These are phyloP conservation scores for Hyaloraphidium curvatum DNA, from an alignment of 192 early-diverging fungal genomes.

Conservation along the genomic window DNA sequence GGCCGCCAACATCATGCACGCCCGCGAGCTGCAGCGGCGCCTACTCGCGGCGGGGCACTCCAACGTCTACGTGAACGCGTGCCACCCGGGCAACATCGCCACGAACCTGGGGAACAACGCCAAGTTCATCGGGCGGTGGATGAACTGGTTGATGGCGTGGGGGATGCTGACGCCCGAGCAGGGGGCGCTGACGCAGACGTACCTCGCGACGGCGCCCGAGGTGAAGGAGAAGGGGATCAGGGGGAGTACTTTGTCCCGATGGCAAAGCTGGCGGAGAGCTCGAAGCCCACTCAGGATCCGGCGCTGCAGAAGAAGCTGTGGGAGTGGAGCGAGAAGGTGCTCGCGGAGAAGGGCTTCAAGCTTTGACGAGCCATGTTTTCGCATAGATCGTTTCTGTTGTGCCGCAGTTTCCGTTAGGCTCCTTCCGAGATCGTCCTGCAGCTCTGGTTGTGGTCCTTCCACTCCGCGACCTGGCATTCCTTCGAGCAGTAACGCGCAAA, in stretches of 20 bases:
- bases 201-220: constrained; percentile 28
- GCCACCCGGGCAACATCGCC: constrained; percentile 25
- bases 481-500: constrained; percentile 42
- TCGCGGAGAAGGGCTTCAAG: constrained; percentile 7
- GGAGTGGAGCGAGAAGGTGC: constrained; percentile 13
- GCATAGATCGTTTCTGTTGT: too few relatives aligned
- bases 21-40: constrained; percentile 19
- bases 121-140: too few relatives aligned
- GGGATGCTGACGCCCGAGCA: constrained; percentile 13
- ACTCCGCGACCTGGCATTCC: constrained; percentile 35
- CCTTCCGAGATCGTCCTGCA: too few relatives aligned
- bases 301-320: constrained; percentile 12
- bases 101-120: too few relatives aligned
- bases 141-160: too few relatives aligned
- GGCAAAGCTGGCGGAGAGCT: not conserved
- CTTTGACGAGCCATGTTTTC: too few relatives aligned
- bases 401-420: too few relatives aligned
- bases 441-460: constrained; percentile 26
- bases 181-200: constrained; percentile 25
- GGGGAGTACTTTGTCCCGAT: constrained; percentile 23
- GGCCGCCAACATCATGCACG: constrained; percentile 32
- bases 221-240: constrained; percentile 20
- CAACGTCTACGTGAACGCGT: constrained; percentile 18
- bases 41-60: constrained; percentile 7
- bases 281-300: constrained; percentile 1